Base-by-base conservation (phyloP, 225 moss, liverwort and hornwort species). In the Bryoerythrophyllum caledonicum region DNA sequence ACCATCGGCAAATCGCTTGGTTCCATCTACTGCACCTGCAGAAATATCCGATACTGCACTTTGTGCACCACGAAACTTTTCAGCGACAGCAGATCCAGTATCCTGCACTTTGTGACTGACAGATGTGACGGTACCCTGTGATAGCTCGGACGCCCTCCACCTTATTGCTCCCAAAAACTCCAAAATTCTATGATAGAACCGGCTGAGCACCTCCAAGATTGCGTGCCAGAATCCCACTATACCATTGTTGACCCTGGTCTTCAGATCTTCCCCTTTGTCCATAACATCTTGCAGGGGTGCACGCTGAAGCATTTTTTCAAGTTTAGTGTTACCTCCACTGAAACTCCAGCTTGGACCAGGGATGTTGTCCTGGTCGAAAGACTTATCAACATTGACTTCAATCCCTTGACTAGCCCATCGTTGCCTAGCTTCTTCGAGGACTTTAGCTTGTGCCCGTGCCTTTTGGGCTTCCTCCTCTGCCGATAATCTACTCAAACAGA, bases 391-490 rank as follows among this genome's bases (percentile, higher is more conserved):
- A 27, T 60, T 79, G 4, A 99, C 93, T 79, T 93, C 77, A 82
- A 95, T 87, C 57, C 97, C 97, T 63, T 88, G 89, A 68, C 76
- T 83, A 70, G 89, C 90, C 97, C 97, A 99, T 14, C 91, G 85
- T 70, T 77, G 93, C 61, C 95, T 85, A 32, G 83, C 93, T 76
- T 94, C 88, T 77, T 94, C 93, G 15, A 99, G 86, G 48, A 95
- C 68, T 81, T 85, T 90, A 27, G 81, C 82, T 27, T 93, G 93
- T 62, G 85, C 80, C 15, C 91, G 90, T 35, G 95, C 90, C 75
- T 81, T 91, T 57, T 88, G 83, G 24, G 99, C 95, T 86, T 99
- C 99, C 73, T 95, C 90, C 69, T 95, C 99, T 67, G 95, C 95
- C 83, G 92, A 95, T 49, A 85, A 65, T 75, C 99, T 96, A 74